A percentile compares a stretch with the other conserved stretches of the same genome.
These are phyloP conservation scores for Aspergillus sparsus DNA, from an alignment of 495 filamentous ascomycete genomes.

Conservation along the genomic window DNA sequence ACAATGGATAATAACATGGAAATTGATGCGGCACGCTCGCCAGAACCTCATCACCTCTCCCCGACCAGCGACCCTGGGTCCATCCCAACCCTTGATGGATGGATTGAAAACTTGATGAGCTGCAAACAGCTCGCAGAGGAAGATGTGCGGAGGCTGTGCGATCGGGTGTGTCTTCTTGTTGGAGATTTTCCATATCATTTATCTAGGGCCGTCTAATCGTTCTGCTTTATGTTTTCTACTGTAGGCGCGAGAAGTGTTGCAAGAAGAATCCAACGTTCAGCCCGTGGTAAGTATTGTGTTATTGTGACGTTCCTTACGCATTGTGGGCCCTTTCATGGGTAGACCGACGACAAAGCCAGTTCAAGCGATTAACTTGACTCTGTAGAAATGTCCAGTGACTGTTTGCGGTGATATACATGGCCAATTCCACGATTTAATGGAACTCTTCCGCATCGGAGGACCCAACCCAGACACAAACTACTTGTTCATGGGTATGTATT, in stretches of 20 bases:
- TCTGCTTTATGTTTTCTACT: conserved; percentile 11
- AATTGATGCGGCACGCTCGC: conserved; percentile 74
- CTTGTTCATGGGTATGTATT: conserved; percentile 78
- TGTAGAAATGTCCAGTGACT: conserved; percentile 89
- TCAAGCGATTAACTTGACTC: conserved; percentile 8
- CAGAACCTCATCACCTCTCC: conserved; percentile 75
- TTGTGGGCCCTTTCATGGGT: conserved; percentile 10
- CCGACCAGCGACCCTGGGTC: conserved; percentile 78
- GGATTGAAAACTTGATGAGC: conserved; percentile 97
- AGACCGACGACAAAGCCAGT: background rate
- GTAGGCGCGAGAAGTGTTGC: conserved; percentile 92
- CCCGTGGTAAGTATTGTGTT: conserved; percentile 76
- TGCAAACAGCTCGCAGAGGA: conserved; percentile 96
- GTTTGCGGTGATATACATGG: conserved; percentile 94
- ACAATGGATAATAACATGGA: conserved; percentile 99
- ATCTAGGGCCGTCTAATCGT: conserved; percentile 15
- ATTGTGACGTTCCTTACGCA: conserved; percentile 26
- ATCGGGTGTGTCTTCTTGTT: conserved; percentile 69
- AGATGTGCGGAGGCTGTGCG: conserved; percentile 95
- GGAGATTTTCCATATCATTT: background rate
- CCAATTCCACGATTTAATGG: conserved; percentile 94
- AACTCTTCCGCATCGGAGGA: conserved; percentile 89
- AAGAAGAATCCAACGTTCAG: conserved; percentile 97
- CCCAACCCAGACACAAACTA: conserved; percentile 94
- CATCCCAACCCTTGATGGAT: conserved; percentile 91